A percentile compares a stretch with the other conserved stretches of the same genome.
Conservation (phyloP, 176 grass and related monocot species). For the Zea luxurians region DNA sequence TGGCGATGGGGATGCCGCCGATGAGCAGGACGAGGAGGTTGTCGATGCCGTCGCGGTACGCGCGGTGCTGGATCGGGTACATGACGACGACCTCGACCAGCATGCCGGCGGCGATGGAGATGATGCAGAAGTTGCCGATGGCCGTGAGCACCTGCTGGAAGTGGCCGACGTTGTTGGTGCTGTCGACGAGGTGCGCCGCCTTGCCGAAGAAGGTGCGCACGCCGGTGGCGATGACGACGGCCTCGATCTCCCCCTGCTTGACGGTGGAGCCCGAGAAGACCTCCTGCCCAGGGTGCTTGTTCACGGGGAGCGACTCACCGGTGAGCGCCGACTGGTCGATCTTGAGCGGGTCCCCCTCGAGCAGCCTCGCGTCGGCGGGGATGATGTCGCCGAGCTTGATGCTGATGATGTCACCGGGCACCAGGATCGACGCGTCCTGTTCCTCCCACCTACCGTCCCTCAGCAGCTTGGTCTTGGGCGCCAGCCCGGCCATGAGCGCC, state of each 20-base stretch:
- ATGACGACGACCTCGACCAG: conserved; percentile 78
- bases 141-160: conserved; percentile 92
- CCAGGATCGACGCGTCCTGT: conserved; percentile 78
- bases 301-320: conserved; percentile 80
- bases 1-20: conserved; percentile 92
- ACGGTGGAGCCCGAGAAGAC: conserved; percentile 89
- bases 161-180: conserved; percentile 94
- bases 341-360: conserved; percentile 86
- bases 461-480: conserved; percentile 89
- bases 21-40: conserved; percentile 96
- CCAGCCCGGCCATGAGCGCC: conserved; percentile 84
- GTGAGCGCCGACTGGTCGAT: conserved; percentile 94
- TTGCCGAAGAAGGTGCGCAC: conserved; percentile 98
- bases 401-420: conserved; percentile 94
- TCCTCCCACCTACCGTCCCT: conserved; percentile 77
- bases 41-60: conserved; percentile 82
- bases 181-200: conserved; percentile 94
- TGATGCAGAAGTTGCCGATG: conserved; percentile 97
- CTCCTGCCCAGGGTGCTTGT: conserved; percentile 79
- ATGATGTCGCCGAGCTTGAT: conserved; percentile 98
- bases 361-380: conserved; percentile 82
- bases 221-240: conserved; percentile 89
- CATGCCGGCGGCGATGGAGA: conserved; percentile 82
- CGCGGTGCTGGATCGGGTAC: conserved; percentile 80
- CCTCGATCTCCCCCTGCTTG: conserved; percentile 95